Base-by-base conservation (phyloP, 306 rosid genomes). In the Inga leiocalycina region DNA sequence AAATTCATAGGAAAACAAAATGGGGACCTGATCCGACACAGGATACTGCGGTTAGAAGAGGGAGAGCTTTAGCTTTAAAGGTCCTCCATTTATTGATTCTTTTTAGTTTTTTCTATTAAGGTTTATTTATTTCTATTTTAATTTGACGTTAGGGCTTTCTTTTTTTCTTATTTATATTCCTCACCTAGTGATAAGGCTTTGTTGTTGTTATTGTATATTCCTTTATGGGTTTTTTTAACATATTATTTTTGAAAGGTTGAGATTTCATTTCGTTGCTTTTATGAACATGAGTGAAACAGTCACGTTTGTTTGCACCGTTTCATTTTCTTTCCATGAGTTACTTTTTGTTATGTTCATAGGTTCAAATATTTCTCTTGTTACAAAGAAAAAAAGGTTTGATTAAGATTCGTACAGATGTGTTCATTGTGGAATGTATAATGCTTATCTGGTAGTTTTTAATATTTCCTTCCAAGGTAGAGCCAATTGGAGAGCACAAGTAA, bases 11-110 rank as follows among this genome's bases (percentile, higher is more conserved):
- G 88, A 89, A 86, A 84, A 91, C 97, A 15, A 93, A 89, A 87
- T 93, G 99, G 99, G 97, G 94, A 44, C 91, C 89, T 84, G 98
- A 93, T 90, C 88, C 82, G 61, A 80, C 93, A 22, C 93, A 86
- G 41, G 97, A 91, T 89, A 80, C 94, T 64, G 65, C 88, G 62
- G 97, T 93, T 62, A 91, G 82, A 84, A 93, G 82, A 81, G 97
- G 87, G 71, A 92, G 91, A 88, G 89, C 91, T 79, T 88, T 91
- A 74, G 99, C 99, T 79, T 89, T 91, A 91, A 94, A 96, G 98
- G 99, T 95, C 77, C 81, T 81, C 54, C 43, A 39, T 39, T 39
- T 39, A 39, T 39, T 39, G 43, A 39, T 39, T 39, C 8, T 37
- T 59, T 71, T 3, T 20, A 81, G 81, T 73, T 69, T 68, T 76